phyloP scores from a whole-genome alignment of 352 stramenopile genomes.

The Pythium folliculosum region DNA sequence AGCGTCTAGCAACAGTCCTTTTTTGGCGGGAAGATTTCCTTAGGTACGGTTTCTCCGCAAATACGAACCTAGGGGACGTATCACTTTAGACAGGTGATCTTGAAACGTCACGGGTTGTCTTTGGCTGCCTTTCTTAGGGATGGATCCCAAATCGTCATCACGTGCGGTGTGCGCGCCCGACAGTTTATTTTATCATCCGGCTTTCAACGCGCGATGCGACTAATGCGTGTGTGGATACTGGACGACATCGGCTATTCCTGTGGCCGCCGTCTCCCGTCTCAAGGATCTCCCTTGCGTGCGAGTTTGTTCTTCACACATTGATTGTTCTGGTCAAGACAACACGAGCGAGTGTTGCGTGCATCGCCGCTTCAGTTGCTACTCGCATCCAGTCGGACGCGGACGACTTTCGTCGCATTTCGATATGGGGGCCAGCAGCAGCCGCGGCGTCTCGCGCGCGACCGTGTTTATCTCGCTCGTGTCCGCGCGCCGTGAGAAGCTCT shows the following conservation, averaged over 20 bases:
- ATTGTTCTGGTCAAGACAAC: not conserved
- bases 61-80: conserved; percentile 7
- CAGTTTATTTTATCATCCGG: too few species aligned
- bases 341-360: not conserved
- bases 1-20: conserved; percentile 1
- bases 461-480: not conserved
- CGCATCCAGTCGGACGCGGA: too few species aligned
- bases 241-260: too few species aligned
- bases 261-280: too few species aligned
- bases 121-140: too few species aligned
- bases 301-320: too few species aligned
- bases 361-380: not conserved
- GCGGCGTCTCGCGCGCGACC: not conserved
- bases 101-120: not conserved
- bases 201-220: too few species aligned
- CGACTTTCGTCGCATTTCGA: too few species aligned
- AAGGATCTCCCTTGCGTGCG: too few species aligned
- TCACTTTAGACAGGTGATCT: not conserved
- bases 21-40: conserved; percentile 21
- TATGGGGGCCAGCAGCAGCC: not conserved
- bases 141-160: not conserved
- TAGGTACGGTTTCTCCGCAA: conserved; percentile 7
- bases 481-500: conserved; percentile 18
- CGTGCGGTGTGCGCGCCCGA: not conserved
- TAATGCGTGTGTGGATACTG: too few species aligned